phyloP scores from a whole-genome alignment of 2,329 filamentous ascomycete species.

The Lasiodiplodia sp. region DNA sequence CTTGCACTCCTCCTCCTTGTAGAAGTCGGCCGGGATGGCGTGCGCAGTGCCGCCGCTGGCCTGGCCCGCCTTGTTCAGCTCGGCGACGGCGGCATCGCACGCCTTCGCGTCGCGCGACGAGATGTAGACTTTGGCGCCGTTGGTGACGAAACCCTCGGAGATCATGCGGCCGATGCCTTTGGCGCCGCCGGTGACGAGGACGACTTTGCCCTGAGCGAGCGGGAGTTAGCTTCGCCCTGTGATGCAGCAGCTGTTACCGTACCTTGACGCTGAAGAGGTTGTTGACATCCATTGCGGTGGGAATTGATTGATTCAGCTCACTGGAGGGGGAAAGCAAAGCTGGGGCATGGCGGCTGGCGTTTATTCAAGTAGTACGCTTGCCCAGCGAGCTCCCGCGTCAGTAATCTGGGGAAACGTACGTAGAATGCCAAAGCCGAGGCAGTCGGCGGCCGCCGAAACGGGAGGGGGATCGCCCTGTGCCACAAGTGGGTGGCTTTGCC shows the following conservation, averaged over 20 bases:
- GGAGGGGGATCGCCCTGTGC: neutral
- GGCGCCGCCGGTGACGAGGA: conserved; percentile 56
- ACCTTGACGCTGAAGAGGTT: conserved; percentile 49
- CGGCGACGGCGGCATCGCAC: conserved; percentile 66
- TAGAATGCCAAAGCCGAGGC: conserved; percentile 20
- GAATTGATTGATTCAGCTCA: neutral
- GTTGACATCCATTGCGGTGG: conserved; percentile 44
- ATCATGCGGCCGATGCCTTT: conserved; percentile 74
- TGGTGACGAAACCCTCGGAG: conserved; percentile 68
- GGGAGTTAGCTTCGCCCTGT: neutral
- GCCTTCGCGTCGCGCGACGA: conserved; percentile 69
- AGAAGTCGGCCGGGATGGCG: conserved; percentile 67
- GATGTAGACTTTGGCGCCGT: conserved; percentile 74
- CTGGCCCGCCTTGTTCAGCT: conserved; percentile 62
- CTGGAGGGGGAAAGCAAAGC: neutral
- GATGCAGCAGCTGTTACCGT: neutral
- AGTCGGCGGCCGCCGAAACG: conserved; percentile 16
- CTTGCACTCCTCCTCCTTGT: conserved; percentile 66
- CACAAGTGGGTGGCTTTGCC: neutral
- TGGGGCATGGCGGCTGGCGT: conserved; percentile 6
- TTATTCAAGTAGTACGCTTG: conserved; percentile 7
- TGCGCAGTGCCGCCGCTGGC: conserved; percentile 59
- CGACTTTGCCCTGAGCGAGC: conserved; percentile 48
- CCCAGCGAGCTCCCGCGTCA: neutral
- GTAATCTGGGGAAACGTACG: conserved; percentile 27